A percentile compares a stretch with the other conserved stretches of the same genome.
Conservation (phyloP, 768 basidiomycete species). For the Dendrothele bispora region DNA sequence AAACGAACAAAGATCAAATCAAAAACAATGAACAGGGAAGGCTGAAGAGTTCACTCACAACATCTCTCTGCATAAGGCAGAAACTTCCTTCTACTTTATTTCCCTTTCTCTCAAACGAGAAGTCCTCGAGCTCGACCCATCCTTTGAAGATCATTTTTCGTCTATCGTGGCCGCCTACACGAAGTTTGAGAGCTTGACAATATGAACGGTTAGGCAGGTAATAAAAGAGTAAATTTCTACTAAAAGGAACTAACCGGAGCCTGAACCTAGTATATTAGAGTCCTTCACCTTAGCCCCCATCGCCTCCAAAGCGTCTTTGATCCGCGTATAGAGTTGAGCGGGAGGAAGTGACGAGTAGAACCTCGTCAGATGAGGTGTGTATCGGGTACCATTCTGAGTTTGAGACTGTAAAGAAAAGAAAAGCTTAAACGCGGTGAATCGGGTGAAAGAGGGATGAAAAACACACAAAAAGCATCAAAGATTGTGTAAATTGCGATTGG, state of each 20-base stretch:
- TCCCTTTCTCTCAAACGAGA: constrained; percentile 44
- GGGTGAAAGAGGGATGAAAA: neutral
- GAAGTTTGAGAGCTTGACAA: constrained; percentile 43
- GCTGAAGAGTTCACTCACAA: too few species aligned
- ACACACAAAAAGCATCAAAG: constrained; percentile 80
- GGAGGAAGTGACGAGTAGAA: constrained; percentile 72
- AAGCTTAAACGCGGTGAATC: neutral
- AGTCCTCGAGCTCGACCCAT: constrained; percentile 71
- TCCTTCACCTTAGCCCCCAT: constrained; percentile 50
- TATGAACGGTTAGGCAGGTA: too few species aligned
- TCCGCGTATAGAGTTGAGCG: constrained; percentile 45
- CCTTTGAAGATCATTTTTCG: constrained; percentile 70
- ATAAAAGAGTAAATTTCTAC: too few species aligned
- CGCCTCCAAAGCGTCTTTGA: constrained; percentile 52
- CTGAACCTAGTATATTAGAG: too few species aligned
- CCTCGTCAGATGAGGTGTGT: constrained; percentile 75
- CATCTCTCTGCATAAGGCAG: constrained; percentile 68
- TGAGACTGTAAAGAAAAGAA: constrained; percentile 56
- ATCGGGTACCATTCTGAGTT: constrained; percentile 72
- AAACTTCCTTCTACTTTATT: constrained; percentile 54
- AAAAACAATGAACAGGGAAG: too few species aligned
- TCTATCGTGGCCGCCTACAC: constrained; percentile 70
- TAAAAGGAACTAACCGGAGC: too few species aligned
- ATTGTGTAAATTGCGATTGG: constrained; percentile 76
- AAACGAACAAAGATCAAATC: too few species aligned